Conservation (phyloP, 495 filamentous ascomycete genomes). For the Penicillium alfredii region DNA sequence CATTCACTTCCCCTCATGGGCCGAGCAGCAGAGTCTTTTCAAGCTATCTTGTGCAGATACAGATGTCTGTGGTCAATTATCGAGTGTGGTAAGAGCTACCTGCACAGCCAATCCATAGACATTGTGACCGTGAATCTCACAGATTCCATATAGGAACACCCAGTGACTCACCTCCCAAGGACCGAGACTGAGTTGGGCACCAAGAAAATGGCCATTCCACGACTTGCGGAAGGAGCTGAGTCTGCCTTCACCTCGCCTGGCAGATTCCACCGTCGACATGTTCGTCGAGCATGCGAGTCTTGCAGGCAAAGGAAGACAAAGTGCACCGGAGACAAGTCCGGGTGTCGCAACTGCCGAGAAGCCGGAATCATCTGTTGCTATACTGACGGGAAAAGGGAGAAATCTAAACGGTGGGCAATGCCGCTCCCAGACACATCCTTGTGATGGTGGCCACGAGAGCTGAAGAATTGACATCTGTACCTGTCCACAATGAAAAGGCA, state of each 20-base stretch:
- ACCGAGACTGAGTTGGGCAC: conserved; percentile 16
- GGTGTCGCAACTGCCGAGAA: conserved; percentile 50
- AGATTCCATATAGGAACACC: conserved; percentile 17
- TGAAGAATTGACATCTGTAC: background rate
- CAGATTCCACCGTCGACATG: conserved; percentile 38
- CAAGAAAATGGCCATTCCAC: conserved; percentile 39
- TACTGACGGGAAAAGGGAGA: conserved; percentile 53
- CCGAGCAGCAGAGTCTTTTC: conserved; percentile 26
- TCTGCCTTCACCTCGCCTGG: conserved; percentile 32
- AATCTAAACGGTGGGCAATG: conserved; percentile 43
- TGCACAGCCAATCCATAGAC: too few relatives aligned
- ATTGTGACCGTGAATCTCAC: too few relatives aligned
- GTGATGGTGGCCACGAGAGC: too few relatives aligned
- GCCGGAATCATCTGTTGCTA: conserved; percentile 48
- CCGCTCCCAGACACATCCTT: background rate
- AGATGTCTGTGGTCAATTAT: conserved; percentile 25
- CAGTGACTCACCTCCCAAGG: conserved; percentile 12
- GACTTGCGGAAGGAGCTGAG: conserved; percentile 37
- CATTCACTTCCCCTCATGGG: conserved; percentile 24
- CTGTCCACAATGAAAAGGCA: conserved; percentile 23
- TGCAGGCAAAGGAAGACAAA: conserved; percentile 52
- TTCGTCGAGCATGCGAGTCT: conserved; percentile 43
- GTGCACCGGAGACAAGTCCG: conserved; percentile 50
- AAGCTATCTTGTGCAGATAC: conserved; percentile 27
- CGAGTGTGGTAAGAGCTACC: conserved; percentile 20